Base-by-base conservation (phyloP, 2,329 filamentous ascomycete genomes). In the Trichoderma polysporum region DNA sequence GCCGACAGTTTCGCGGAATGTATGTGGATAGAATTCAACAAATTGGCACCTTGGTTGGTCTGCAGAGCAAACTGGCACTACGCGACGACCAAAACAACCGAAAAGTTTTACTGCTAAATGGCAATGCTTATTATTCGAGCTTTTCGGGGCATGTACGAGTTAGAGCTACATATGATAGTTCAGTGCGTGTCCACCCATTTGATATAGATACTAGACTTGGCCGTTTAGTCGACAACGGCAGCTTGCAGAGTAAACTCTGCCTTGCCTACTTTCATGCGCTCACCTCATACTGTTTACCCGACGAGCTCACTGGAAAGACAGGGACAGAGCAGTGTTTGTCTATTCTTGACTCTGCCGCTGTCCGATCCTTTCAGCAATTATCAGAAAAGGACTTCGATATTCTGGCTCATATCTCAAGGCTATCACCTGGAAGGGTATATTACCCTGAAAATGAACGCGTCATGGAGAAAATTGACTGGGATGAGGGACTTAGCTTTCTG, bases 311-410 rank as follows among this genome's bases (percentile, higher is more conserved):
- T 0, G 53, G 70, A 0, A 73, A 75, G 5, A 88, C 85, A 0
- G 87, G 87, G 0, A 86, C 84, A 0, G 86, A 89, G 68, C 73
- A 83, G 49, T 84, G 85, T 0, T 70, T 89, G 0, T 68, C 71
- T 0, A 84, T 86, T 1, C 72, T 89, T 0, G 50, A 67, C 0
- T 85, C 83, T 0, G 84, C 83, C 0, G 78, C 83, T 0, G 74
- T 86, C 0, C 71, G 75, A n/a, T 89, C 86, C 0, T 83, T 54
- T 22, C 29, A 56, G 15, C 45, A 12, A 27, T 57, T 66, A 25
- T 54, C 66, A 13, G 41, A 68, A 12, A 29, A 68, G 8, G 47
- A 45, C 7, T 33, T 69, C 37, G 25, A 31, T 49, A 8, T 13
- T 25, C 50, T 53, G 13, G 2, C 25, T 29, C 19, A 19, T 4